Evolutionary conservation across 2,329 filamentous ascomycete species (phyloP).

Genomic region (Zasmidium angulare): DNA sequence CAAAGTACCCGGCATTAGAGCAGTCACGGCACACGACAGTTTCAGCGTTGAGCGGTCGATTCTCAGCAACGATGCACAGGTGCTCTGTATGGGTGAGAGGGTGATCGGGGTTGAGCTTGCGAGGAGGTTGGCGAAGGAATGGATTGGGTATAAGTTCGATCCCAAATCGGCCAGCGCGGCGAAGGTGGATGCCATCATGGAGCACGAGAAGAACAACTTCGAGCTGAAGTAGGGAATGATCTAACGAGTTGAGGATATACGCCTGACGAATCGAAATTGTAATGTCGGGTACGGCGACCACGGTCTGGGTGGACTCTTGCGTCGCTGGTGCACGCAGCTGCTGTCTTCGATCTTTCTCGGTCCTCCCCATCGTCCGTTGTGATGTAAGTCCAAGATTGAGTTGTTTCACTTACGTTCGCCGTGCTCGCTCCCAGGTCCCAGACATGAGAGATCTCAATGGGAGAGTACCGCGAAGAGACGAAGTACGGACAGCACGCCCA

Average conservation of each 20-base stretch:
- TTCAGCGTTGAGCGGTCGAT: slow-evolving; percentile 81
- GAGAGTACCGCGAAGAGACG: too few species aligned
- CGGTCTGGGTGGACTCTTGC: neutral
- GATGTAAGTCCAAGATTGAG: neutral
- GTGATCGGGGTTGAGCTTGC: slow-evolving; percentile 81
- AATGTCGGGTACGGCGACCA: neutral
- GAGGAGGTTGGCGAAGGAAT: slow-evolving; percentile 73
- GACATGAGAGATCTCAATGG: too few species aligned
- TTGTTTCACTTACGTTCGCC: too few species aligned
- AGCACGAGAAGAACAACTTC: slow-evolving; percentile 46
- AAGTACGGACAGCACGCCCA: too few species aligned
- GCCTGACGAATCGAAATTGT: neutral
- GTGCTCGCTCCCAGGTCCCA: too few species aligned
- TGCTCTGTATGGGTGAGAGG: slow-evolving; percentile 81
- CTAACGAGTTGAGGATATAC: neutral
- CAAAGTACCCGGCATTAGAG: slow-evolving; percentile 79
- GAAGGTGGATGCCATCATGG: slow-evolving; percentile 54
- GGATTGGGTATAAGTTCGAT: slow-evolving; percentile 82
- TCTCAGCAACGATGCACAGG: slow-evolving; percentile 82
- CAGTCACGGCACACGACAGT: slow-evolving; percentile 86
- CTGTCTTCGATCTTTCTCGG: too few species aligned
- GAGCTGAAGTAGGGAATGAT: slow-evolving; percentile 7
- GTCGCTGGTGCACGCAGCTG: too few species aligned
- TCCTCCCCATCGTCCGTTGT: too few species aligned
- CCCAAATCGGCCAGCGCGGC: slow-evolving; percentile 59